Evolutionary conservation across 2,329 filamentous ascomycete species (phyloP), one percentile per base, ranked within the genome.

Genomic region (Hypoxylon sp.): DNA sequence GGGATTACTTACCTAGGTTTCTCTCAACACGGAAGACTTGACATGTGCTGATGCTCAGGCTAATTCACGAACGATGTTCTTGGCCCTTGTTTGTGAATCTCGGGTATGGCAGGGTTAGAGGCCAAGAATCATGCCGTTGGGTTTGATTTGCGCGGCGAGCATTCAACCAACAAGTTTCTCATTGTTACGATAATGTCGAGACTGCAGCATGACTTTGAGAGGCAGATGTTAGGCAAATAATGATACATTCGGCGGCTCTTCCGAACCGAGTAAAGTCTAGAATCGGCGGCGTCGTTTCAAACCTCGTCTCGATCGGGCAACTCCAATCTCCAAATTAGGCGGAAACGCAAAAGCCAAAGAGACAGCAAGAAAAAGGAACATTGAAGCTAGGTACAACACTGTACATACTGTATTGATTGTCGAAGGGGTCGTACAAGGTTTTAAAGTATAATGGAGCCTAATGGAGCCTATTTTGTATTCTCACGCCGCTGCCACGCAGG

Each of bases 251-350:
- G 17, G 57, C 48, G 50, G 31, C 55, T 61, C 51, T 61, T 59
- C 59, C 29, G 42, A 60, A 39, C 57, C 50, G 39, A 51, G 26
- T 10, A 33, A 64, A 62, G 37, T 63, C 63, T 39, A 59, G 29
- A 60, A 39, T 47, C 39, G 48, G 59, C 22, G 47, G 52, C 14
- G 59, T 59, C 24, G 62, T 71, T 71, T 71, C 68, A 66, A 66
- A 29, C n/a, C 47, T 64, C 42, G 55, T 59, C 65, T 66, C 52
- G 33, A 66, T 59, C 54, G 26, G 59, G 54, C 17, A 69, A 62
- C 39, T 61, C 33, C 50, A 55, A 59, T 63, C 39, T 59, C 62
- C 66, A 58, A 57, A 64, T 61, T 62, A 44, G 57, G 66, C 39
- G 62, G 39, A 58, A 46, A 58, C 19, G 55, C 29, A 53, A 31